A percentile compares a stretch with the other conserved stretches of the same genome.
phyloP scores from a whole-genome alignment of 129 eudicot genomes.

The Sambucus nigra region DNA sequence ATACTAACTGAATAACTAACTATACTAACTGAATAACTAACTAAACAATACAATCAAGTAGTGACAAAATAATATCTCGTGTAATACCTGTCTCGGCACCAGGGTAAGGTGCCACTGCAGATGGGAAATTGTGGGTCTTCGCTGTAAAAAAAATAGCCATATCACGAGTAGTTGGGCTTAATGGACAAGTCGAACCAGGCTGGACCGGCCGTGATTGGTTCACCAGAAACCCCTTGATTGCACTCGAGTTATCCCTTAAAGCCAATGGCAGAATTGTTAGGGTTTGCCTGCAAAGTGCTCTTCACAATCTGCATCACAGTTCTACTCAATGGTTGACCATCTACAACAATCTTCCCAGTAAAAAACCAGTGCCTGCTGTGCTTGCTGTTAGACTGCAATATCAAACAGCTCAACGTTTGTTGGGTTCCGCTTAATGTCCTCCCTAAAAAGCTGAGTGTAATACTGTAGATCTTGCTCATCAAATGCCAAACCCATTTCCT shows the following conservation, averaged over 20 bases:
- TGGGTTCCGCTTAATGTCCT: slow-evolving; percentile 80
- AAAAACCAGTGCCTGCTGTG: slow-evolving; percentile 98
- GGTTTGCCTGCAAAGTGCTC: slow-evolving; percentile 75
- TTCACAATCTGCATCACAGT: slow-evolving; percentile 90
- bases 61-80: too few species aligned
- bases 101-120: slow-evolving; percentile 97
- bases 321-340: slow-evolving; percentile 55
- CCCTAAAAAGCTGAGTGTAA: slow-evolving; percentile 66
- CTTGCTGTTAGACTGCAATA: slow-evolving; percentile 91
- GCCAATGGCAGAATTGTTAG: slow-evolving; percentile 90
- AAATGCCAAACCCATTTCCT: slow-evolving; percentile 83
- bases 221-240: slow-evolving; percentile 80
- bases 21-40: too few species aligned
- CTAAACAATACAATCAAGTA: too few species aligned
- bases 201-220: slow-evolving; percentile 57
- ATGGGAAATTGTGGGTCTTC: slow-evolving; percentile 93
- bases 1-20: too few species aligned
- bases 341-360: slow-evolving; percentile 73
- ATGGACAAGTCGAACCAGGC: slow-evolving; percentile 71
- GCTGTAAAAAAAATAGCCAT: slow-evolving; percentile 89
- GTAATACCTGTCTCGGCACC: slow-evolving; percentile 99
- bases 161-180: slow-evolving; percentile 34
- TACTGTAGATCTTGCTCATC: slow-evolving; percentile 93
- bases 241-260: slow-evolving; percentile 95
- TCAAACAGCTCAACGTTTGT: slow-evolving; percentile 90